Base-by-base conservation (phyloP, 805 yeast species). In the Starmerella stellata region DNA sequence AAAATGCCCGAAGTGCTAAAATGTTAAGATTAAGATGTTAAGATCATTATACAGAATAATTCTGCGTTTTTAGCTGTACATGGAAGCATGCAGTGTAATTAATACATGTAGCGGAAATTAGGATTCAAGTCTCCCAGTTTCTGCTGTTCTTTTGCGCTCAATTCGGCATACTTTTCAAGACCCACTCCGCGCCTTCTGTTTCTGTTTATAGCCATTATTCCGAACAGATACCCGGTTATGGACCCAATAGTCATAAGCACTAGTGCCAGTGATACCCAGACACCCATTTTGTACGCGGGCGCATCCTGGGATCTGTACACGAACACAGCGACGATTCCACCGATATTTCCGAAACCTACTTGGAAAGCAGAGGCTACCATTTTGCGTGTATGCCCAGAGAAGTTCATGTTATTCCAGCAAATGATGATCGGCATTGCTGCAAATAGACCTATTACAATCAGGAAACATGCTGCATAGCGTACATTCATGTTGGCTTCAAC, bases 311-410 rank as follows among this genome's bases (percentile, higher is more conserved):
- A 48, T 33, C 69, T 61, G 59, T 70, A 75, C 17, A 72, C 56
- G 47, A 64, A 75, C 2, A 78, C 66, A 4, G 80, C 60, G 40
- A 75, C 65, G 48, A 75, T 74, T 43, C 80, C 81, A 34, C 81
- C 82, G 50, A 73, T 73, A 56, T 75, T 75, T 38, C 80, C 82
- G 49, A 75, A 74, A 0, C 81, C 81, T 49, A 75, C 68, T 48
- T 71, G 73, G 62, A 68, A 68, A 1, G 73, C 75, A 9, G 75
- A 61, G 8, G 71, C 73, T 13, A 69, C 70, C 36, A 70, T 63
- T 42, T 73, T 71, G 48, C 80, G 62, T 17, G 66, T 54, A 52
- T 75, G 81, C 9, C 81, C 78, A 7, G 70, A 66, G 42, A 70
- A 67, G 50, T 75, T 75, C 52, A 74, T 59, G 9, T 73, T 64